Evolutionary conservation across 192 early-diverging fungal species (phyloP).

Genomic region (Spinellus fusiger): DNA sequence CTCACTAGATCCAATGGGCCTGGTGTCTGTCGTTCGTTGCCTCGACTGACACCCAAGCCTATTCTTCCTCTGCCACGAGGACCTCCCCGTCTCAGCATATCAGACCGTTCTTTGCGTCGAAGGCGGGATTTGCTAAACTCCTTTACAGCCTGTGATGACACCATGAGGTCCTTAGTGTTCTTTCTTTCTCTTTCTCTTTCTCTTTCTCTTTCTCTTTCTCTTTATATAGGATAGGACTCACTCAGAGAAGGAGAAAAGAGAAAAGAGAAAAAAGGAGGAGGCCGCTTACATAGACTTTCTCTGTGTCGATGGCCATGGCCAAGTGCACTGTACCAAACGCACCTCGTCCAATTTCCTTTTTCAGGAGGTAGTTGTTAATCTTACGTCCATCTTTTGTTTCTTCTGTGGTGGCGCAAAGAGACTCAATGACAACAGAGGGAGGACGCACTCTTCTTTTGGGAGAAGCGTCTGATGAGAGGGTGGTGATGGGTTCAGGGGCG

Average conservation of each 20-base stretch:
- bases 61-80: conserved; percentile 45
- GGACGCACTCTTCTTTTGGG: conserved; percentile 15
- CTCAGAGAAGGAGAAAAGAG: no score
- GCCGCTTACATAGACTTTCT: conserved; percentile 50
- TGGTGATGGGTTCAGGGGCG: no score
- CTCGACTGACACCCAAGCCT: conserved; percentile 46
- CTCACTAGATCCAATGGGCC: conserved; percentile 86
- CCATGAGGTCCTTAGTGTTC: not conserved
- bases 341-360: conserved; percentile 75
- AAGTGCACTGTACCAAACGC: conserved; percentile 86
- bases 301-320: conserved; percentile 51
- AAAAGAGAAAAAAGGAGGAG: not conserved
- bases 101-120: conserved; percentile 60
- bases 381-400: conserved; percentile 69
- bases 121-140: conserved; percentile 88
- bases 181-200: not conserved
- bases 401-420: conserved; percentile 55
- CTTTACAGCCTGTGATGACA: conserved; percentile 73
- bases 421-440: conserved; percentile 32
- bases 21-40: conserved; percentile 18
- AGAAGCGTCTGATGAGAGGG: not conserved
- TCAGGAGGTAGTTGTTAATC: conserved; percentile 81
- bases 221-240: no score
- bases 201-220: no score
- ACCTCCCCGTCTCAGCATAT: conserved; percentile 36